Conservation (phyloP, 2,329 filamentous ascomycete genomes). For the Hypoxylon sp. region DNA sequence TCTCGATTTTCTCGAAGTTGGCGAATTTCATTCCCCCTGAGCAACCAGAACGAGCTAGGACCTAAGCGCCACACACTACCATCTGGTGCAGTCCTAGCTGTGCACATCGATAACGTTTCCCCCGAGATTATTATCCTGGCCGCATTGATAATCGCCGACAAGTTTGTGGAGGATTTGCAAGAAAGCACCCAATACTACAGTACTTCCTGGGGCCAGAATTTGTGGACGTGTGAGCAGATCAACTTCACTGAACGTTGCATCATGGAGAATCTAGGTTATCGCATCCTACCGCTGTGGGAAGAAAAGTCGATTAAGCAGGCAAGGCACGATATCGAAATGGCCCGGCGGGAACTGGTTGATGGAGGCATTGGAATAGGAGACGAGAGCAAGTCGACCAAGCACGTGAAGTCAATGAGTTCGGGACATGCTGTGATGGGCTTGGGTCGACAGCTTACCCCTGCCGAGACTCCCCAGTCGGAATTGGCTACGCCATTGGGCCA, state of each 20-base stretch:
- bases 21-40: slow-evolving; percentile 71
- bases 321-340: slow-evolving; percentile 75
- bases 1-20: slow-evolving; percentile 74
- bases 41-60: slow-evolving; percentile 45
- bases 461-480: slow-evolving; percentile 58
- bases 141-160: slow-evolving; percentile 74
- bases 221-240: slow-evolving; percentile 74
- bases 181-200: slow-evolving; percentile 68
- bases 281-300: slow-evolving; percentile 73
- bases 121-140: slow-evolving; percentile 76
- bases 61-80: slow-evolving; percentile 64
- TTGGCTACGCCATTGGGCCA: slow-evolving; percentile 44
- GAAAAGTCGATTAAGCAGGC: slow-evolving; percentile 71
- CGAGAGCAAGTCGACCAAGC: slow-evolving; percentile 48
- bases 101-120: slow-evolving; percentile 72
- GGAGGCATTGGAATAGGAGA: slow-evolving; percentile 44
- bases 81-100: slow-evolving; percentile 52
- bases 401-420: slow-evolving; percentile 59
- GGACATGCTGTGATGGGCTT: slow-evolving; percentile 59
- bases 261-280: slow-evolving; percentile 75
- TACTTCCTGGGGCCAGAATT: slow-evolving; percentile 66
- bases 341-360: slow-evolving; percentile 59
- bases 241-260: slow-evolving; percentile 75
- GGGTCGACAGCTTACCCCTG: slow-evolving; percentile 60
- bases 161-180: slow-evolving; percentile 74